Evolutionary conservation across 805 yeast species (phyloP).

Genomic region (Saccharomycopsis fodiens): DNA sequence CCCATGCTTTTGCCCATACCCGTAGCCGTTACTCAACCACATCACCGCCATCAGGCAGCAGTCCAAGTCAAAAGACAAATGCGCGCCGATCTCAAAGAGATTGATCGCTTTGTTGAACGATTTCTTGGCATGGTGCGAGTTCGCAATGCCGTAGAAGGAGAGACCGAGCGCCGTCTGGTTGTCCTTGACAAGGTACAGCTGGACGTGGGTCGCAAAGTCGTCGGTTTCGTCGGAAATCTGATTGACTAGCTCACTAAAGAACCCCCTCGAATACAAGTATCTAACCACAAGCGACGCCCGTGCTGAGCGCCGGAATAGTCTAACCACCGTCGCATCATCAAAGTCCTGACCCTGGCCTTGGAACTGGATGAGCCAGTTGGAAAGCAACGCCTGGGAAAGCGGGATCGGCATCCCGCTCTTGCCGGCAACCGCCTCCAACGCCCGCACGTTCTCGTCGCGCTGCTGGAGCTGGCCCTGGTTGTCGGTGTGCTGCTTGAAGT

Average conservation of each 20-base stretch:
- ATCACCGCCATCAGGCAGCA: constrained; percentile 18
- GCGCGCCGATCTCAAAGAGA: constrained; percentile 16
- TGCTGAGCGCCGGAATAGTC: constrained; percentile 14
- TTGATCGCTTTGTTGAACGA: constrained; percentile 16
- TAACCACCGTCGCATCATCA: constrained; percentile 8
- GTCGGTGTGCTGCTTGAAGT: constrained; percentile 17
- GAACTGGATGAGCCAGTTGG: constrained; percentile 20
- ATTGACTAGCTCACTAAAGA: constrained; percentile 8
- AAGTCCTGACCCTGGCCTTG: not conserved
- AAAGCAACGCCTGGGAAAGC: constrained; percentile 16
- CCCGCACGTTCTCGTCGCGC: not conserved
- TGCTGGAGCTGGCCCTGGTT: constrained; percentile 4
- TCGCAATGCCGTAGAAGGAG: constrained; percentile 18
- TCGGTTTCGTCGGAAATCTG: not conserved
- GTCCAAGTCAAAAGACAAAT: constrained; percentile 18
- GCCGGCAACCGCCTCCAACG: constrained; percentile 10
- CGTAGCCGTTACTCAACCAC: constrained; percentile 20
- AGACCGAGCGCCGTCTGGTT: constrained; percentile 19
- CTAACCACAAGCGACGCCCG: constrained; percentile 11
- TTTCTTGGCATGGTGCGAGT: constrained; percentile 12
- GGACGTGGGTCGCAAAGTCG: constrained; percentile 13
- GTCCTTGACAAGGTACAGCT: constrained; percentile 14
- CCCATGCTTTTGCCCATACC: constrained; percentile 18
- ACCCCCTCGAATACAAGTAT: constrained; percentile 4
- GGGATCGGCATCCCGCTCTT: constrained; percentile 19